Percentiles rank a stretch among this genome's conserved stretches.
These are phyloP conservation scores for Polyplosphaeria fusca DNA, from an alignment of 495 filamentous ascomycete species.

Conservation along the genomic window DNA sequence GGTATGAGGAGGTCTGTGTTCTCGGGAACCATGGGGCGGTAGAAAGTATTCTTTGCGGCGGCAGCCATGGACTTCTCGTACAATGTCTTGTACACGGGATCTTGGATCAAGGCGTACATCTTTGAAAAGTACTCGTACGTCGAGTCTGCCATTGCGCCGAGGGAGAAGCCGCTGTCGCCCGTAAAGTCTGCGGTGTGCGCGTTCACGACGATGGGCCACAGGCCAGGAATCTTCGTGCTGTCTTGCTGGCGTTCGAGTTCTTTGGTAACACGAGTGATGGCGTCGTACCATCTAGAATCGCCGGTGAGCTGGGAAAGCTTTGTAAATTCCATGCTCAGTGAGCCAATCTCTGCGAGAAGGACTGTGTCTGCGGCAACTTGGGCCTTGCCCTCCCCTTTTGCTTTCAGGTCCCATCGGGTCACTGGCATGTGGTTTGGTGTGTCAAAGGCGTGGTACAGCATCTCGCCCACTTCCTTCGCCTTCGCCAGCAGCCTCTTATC, in stretches of 20 bases:
- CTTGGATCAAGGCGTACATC: conserved; percentile 48
- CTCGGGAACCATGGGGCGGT: conserved; percentile 41
- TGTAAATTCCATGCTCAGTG: conserved; percentile 43
- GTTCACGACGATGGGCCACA: conserved; percentile 45
- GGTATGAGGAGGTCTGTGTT: conserved; percentile 40
- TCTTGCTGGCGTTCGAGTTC: conserved; percentile 40
- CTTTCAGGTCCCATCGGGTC: conserved; percentile 54
- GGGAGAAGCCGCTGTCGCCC: conserved; percentile 39
- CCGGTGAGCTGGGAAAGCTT: conserved; percentile 40
- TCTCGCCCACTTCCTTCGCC: conserved; percentile 42
- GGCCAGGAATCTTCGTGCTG: conserved; percentile 40
- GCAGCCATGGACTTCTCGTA: conserved; percentile 40
- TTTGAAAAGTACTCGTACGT: conserved; percentile 46
- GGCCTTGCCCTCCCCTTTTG: conserved; percentile 35
- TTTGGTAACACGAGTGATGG: conserved; percentile 36
- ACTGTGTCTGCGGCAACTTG: conserved; percentile 48
- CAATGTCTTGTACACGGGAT: conserved; percentile 34
- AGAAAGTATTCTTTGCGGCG: conserved; percentile 39
- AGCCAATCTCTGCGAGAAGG: conserved; percentile 45
- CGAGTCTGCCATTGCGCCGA: conserved; percentile 42
- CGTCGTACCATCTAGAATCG: conserved; percentile 43
- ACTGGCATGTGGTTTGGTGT: conserved; percentile 45
- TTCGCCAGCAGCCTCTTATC: conserved; percentile 38
- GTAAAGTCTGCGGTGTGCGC: conserved; percentile 44
- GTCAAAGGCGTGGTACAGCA: conserved; percentile 44